Conservation (phyloP, 2,329 filamentous ascomycete genomes). For the Diaporthe aspalathi region DNA sequence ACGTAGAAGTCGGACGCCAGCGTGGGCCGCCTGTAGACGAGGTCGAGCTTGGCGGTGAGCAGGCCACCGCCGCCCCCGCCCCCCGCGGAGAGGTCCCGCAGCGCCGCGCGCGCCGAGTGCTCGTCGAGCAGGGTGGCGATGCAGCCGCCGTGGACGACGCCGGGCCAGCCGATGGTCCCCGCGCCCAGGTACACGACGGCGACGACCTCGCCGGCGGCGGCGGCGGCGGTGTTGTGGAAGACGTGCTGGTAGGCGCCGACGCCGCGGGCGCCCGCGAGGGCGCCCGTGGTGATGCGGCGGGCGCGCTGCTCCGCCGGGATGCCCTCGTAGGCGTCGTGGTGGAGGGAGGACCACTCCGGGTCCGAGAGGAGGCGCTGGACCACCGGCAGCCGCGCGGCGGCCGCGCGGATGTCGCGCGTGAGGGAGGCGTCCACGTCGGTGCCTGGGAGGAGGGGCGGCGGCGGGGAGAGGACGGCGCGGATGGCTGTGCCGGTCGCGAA, state of each 20-base stretch:
- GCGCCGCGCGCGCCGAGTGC: constrained; percentile 72
- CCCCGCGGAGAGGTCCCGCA: constrained; percentile 58
- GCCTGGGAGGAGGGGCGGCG: constrained; percentile 53
- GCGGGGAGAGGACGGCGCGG: constrained; percentile 56
- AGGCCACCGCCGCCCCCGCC: constrained; percentile 52
- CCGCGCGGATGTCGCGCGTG: constrained; percentile 53
- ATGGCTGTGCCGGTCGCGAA: constrained; percentile 51
- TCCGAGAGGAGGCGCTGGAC: constrained; percentile 60
- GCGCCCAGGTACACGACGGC: constrained; percentile 76
- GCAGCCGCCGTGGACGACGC: constrained; percentile 76
- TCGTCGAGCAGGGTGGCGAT: constrained; percentile 78
- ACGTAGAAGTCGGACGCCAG: constrained; percentile 72
- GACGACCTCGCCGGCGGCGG: constrained; percentile 65
- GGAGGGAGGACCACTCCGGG: constrained; percentile 43
- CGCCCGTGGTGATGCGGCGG: constrained; percentile 54
- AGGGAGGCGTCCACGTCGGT: constrained; percentile 55
- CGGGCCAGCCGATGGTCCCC: constrained; percentile 76
- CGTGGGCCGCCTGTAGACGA: constrained; percentile 73
- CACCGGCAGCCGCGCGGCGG: constrained; percentile 59
- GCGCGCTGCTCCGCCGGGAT: constrained; percentile 9
- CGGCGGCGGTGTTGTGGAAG: constrained; percentile 70
- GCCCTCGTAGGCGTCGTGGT: constrained; percentile 34
- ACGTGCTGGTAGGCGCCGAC: constrained; percentile 67
- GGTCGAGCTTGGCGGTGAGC: constrained; percentile 66
- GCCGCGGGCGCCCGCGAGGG: constrained; percentile 55